Conservation (phyloP, 768 basidiomycete genomes). For the Tephrocybe sp. region DNA sequence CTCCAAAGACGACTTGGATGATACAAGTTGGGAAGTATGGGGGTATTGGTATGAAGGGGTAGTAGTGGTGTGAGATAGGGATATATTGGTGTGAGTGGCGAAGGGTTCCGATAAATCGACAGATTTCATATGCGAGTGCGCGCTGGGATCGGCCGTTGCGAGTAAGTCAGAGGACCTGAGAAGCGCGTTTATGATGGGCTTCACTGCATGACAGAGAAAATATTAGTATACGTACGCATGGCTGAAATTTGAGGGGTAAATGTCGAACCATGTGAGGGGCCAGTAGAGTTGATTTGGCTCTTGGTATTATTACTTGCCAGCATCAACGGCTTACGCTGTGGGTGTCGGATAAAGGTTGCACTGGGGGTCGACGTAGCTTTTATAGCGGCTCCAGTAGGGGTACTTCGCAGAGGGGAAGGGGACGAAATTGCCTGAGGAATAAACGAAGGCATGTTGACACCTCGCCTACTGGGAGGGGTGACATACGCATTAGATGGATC, state of each 20-base stretch:
- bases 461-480: constrained; percentile 55
- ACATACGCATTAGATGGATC: constrained; percentile 33
- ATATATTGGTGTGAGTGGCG: constrained; percentile 12
- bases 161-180: constrained; percentile 38
- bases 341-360: constrained; percentile 45
- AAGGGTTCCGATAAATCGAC: constrained; percentile 32
- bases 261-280: constrained; percentile 57
- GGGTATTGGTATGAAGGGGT: constrained; percentile 20
- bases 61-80: constrained; percentile 12
- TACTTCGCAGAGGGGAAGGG: constrained; percentile 37
- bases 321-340: constrained; percentile 37
- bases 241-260: constrained; percentile 48
- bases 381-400: constrained; percentile 25
- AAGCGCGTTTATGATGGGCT: constrained; percentile 32
- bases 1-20: constrained; percentile 1
- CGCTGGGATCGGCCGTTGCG: constrained; percentile 23
- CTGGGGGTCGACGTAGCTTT: constrained; percentile 27
- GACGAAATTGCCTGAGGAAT: constrained; percentile 59
- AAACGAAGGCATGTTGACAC: constrained; percentile 46
- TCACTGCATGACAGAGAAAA: constrained; percentile 32
- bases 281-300: constrained; percentile 19
- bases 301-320: constrained; percentile 24
- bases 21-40: constrained; percentile 6
- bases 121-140: constrained; percentile 38
- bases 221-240: constrained; percentile 62